phyloP scores from a whole-genome alignment of 2,329 filamentous ascomycete genomes.

The Torrubiellomyces zombiae region DNA sequence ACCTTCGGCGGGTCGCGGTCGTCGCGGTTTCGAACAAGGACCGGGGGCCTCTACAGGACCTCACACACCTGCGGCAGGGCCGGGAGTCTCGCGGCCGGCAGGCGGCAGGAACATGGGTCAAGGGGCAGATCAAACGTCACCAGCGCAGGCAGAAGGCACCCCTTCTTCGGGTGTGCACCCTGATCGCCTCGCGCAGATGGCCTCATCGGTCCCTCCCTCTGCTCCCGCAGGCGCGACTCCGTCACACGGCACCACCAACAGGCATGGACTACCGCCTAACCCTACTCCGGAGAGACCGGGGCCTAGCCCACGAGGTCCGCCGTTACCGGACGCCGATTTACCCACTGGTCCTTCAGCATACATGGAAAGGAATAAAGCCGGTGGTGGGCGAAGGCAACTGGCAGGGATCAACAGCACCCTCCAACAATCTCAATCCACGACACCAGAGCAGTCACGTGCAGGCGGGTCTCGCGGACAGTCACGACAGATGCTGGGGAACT shows the following conservation, averaged over 20 bases:
- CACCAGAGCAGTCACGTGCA: slow-evolving; percentile 18
- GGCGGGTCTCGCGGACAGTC: slow-evolving; percentile 18
- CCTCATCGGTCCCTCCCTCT: slow-evolving; percentile 9
- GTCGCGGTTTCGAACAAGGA: slow-evolving; percentile 26
- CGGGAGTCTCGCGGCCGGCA: slow-evolving; percentile 22
- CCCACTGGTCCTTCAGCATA: slow-evolving; percentile 19
- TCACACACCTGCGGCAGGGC: slow-evolving; percentile 9
- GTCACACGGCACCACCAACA: too few relatives aligned
- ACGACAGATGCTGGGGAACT: slow-evolving; percentile 29
- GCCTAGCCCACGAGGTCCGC: slow-evolving; percentile 9
- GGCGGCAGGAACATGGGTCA: slow-evolving; percentile 22
- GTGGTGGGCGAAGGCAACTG: slow-evolving; percentile 34
- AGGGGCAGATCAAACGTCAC: slow-evolving; percentile 9
- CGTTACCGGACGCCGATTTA: slow-evolving; percentile 12
- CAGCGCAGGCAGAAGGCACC: slow-evolving; percentile 10
- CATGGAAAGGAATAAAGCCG: too few relatives aligned
- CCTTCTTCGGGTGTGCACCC: slow-evolving; percentile 26
- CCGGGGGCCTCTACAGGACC: slow-evolving; percentile 14
- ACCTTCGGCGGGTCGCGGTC: slow-evolving; percentile 30
- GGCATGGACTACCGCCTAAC: slow-evolving; percentile 12
- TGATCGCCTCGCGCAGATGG: slow-evolving; percentile 32
- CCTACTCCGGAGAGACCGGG: slow-evolving; percentile 15
- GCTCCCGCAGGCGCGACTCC: too few relatives aligned
- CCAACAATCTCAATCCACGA: slow-evolving; percentile 31
- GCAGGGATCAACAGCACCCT: slow-evolving; percentile 43